These are phyloP conservation scores for Penicillium fuscoglaucum DNA, from an alignment of 2,329 filamentous ascomycete genomes.

Conservation along the genomic window DNA sequence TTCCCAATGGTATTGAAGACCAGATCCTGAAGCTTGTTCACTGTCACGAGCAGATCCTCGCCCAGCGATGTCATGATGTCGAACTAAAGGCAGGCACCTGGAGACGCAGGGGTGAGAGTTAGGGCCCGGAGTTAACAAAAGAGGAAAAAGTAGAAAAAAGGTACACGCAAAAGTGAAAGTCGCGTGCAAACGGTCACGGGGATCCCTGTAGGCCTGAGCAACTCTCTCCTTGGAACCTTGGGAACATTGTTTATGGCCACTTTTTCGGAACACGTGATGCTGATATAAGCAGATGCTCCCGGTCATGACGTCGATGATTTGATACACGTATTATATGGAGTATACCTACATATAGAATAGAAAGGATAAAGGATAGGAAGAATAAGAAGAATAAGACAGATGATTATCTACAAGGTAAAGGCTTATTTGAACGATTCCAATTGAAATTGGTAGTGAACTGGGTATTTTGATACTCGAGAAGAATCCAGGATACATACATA, in stretches of 20 bases:
- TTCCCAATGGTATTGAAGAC: constrained; percentile 99
- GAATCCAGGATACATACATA: neutral
- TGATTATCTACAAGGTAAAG: neutral
- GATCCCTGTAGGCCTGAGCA: constrained; percentile 17
- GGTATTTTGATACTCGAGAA: neutral
- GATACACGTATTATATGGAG: neutral
- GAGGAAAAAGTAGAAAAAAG: neutral
- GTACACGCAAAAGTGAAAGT: constrained; percentile 5
- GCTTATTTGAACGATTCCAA: neutral
- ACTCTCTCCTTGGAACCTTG: constrained; percentile 13
- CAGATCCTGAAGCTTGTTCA: constrained; percentile 97
- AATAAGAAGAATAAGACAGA: too few species aligned
- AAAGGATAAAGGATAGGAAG: too few species aligned
- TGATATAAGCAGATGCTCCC: constrained; percentile 3
- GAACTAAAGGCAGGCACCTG: neutral
- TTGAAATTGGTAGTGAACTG: neutral
- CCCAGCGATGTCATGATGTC: constrained; percentile 84
- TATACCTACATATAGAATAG: too few species aligned
- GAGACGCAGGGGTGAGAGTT: neutral
- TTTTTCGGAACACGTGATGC: constrained; percentile 23
- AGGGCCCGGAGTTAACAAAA: neutral
- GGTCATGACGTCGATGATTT: constrained; percentile 19
- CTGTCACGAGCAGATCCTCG: constrained; percentile 89
- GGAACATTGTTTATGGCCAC: constrained; percentile 24
- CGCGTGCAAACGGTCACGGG: constrained; percentile 10